phyloP scores from a whole-genome alignment of 1,284 basidiomycete genomes.

The Somion occarium region DNA sequence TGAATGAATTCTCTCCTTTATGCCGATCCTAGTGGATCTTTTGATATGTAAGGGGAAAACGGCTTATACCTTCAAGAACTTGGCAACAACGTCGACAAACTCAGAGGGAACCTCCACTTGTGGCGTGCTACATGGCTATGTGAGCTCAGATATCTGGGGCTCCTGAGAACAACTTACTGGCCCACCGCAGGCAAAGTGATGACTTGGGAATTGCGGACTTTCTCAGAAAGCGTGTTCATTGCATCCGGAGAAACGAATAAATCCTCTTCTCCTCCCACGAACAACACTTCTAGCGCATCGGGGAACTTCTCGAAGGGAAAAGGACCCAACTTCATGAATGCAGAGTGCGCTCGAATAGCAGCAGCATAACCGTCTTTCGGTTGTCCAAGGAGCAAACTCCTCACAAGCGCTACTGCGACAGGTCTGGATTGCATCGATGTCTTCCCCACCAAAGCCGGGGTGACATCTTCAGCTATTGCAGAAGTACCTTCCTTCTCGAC shows the following conservation, averaged over 20 bases:
- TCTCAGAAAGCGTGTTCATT: neutral
- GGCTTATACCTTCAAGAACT: too few species aligned
- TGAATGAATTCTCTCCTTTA: too few species aligned
- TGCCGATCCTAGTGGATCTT: too few species aligned
- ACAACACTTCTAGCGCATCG: slow-evolving; percentile 5
- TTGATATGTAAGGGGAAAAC: too few species aligned
- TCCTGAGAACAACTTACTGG: slow-evolving; percentile 9
- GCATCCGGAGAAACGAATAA: neutral
- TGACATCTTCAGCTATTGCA: neutral
- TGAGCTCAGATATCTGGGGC: neutral
- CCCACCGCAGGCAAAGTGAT: neutral
- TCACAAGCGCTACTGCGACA: slow-evolving; percentile 8
- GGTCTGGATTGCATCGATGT: slow-evolving; percentile 1
- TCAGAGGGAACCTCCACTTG: neutral
- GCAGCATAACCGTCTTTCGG: slow-evolving; percentile 6
- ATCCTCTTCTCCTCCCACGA: slow-evolving; percentile 10
- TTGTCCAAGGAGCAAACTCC: neutral
- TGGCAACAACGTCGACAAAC: neutral
- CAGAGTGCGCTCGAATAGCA: slow-evolving; percentile 3
- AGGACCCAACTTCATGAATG: neutral
- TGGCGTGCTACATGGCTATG: neutral
- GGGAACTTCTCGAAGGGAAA: slow-evolving; percentile 10
- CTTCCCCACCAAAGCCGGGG: slow-evolving; percentile 3
- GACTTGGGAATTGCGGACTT: neutral
- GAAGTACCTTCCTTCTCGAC: slow-evolving; percentile 5